These are phyloP conservation scores for Russula dissimulans DNA, from an alignment of 768 basidiomycete species.

Conservation along the genomic window DNA sequence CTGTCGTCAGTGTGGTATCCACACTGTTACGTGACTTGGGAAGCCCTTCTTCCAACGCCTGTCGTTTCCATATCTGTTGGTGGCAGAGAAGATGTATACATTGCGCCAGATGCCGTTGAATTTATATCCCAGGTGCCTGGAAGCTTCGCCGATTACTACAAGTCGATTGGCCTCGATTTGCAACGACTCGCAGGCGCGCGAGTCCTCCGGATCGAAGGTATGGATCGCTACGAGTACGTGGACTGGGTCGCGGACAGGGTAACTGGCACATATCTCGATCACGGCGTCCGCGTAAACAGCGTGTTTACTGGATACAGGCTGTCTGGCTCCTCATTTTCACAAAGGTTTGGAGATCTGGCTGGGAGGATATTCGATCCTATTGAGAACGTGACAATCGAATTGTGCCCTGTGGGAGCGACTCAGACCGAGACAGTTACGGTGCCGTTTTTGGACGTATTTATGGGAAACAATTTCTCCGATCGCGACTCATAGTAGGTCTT, in stretches of 20 bases:
- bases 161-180: slow-evolving; percentile 28
- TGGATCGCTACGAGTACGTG: slow-evolving; percentile 46
- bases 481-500: slow-evolving; percentile 40
- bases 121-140: slow-evolving; percentile 2
- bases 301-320: slow-evolving; percentile 52
- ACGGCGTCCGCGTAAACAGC: slow-evolving; percentile 54
- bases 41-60: slow-evolving; percentile 24
- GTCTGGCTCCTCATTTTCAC: slow-evolving; percentile 38
- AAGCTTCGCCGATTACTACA: slow-evolving; percentile 6
- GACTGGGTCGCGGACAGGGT: slow-evolving; percentile 48
- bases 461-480: slow-evolving; percentile 44
- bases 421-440: slow-evolving; percentile 42
- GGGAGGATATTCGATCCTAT: slow-evolving; percentile 43
- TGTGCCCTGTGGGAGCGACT: slow-evolving; percentile 40
- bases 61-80: slow-evolving; percentile 3
- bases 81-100: slow-evolving; percentile 8
- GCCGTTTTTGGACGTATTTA: slow-evolving; percentile 43
- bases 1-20: slow-evolving; percentile 43
- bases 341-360: slow-evolving; percentile 48
- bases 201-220: slow-evolving; percentile 45
- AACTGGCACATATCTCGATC: slow-evolving; percentile 55
- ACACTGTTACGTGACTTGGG: slow-evolving; percentile 43
- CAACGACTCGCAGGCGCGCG: slow-evolving; percentile 51
- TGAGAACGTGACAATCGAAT: slow-evolving; percentile 37
- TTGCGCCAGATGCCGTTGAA: slow-evolving; percentile 11